phyloP scores from a whole-genome alignment of 345 rosid genomes.

The Nasturtium officinale region DNA sequence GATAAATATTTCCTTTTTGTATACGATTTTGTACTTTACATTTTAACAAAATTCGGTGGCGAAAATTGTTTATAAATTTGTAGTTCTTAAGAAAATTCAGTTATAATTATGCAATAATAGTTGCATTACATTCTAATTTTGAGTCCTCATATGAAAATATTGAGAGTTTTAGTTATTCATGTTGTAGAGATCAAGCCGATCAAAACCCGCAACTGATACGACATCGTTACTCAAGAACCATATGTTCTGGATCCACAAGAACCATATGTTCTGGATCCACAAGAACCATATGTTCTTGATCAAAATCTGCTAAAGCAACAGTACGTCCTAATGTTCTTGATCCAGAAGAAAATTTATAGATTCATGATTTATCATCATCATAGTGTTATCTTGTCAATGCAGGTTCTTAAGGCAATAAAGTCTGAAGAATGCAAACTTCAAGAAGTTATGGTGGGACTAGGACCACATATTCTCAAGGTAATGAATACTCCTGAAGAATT shows the following conservation, averaged over 20 bases:
- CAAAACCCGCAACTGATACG: too few species aligned
- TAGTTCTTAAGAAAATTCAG: not conserved
- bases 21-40: not conserved
- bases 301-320: constrained; percentile 56
- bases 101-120: not conserved
- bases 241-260: too few species aligned
- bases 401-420: constrained; percentile 69
- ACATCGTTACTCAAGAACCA: too few species aligned
- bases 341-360: not conserved
- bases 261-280: too few species aligned
- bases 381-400: constrained; percentile 22
- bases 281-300: too few species aligned
- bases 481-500: constrained; percentile 54
- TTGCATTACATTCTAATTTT: not conserved
- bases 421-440: constrained; percentile 56
- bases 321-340: constrained; percentile 50
- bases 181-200: too few species aligned
- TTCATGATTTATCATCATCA: not conserved
- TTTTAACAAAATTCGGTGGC: not conserved
- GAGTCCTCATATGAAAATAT: too few species aligned
- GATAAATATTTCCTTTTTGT: not conserved
- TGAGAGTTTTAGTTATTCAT: too few species aligned
- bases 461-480: constrained; percentile 64
- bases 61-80: too few species aligned
- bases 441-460: constrained; percentile 92